A percentile compares a stretch with the other conserved stretches of the same genome.
Conservation (phyloP, 306 rosid species). For the Canavalia ensiformis region DNA sequence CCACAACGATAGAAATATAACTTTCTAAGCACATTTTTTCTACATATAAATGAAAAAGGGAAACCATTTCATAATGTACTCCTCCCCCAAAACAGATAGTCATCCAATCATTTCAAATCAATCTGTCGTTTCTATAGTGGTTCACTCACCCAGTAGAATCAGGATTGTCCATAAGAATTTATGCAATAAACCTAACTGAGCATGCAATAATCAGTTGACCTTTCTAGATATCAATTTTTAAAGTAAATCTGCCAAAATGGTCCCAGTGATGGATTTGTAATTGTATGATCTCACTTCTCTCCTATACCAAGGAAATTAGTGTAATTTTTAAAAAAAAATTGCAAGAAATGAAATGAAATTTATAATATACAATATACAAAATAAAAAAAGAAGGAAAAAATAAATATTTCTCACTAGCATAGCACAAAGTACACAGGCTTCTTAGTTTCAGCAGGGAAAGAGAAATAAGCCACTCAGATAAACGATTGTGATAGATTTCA, state of each 20-base stretch:
- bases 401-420: background rate
- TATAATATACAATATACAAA: background rate
- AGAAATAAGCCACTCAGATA: background rate
- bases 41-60: background rate
- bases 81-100: background rate
- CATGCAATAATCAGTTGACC: slow-evolving; percentile 7
- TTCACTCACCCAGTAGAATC: background rate
- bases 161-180: slow-evolving; percentile 1
- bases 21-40: background rate
- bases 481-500: background rate
- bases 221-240: background rate
- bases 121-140: background rate
- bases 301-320: background rate
- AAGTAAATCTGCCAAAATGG: background rate
- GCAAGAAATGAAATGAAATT: slow-evolving; percentile 20
- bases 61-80: background rate
- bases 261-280: slow-evolving; percentile 1
- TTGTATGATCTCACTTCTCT: background rate
- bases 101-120: background rate
- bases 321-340: background rate
- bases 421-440: slow-evolving; percentile 5
- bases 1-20: slow-evolving; percentile 9
- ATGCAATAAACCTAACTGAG: background rate
- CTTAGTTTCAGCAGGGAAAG: background rate
- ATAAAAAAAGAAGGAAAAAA: background rate